Base-by-base conservation (phyloP, 2,329 filamentous ascomycete genomes). In the Talaromyces sp. region DNA sequence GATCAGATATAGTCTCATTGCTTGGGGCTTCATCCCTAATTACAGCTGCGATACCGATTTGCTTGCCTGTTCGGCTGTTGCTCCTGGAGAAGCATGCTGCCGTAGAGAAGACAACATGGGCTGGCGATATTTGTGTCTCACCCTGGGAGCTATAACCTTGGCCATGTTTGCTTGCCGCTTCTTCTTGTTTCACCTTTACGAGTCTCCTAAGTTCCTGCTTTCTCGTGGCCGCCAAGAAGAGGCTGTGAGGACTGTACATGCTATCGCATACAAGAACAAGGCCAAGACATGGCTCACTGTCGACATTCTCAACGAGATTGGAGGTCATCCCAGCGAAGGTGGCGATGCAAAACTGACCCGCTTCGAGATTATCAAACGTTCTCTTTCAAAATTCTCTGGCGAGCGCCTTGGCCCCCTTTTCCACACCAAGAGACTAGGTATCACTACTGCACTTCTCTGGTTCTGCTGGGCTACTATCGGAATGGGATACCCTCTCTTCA, bases 401-500 rank as follows among this genome's bases (percentile, higher is more conserved):
- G 84, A 88, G 52, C 87, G 88, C 16, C 82, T 94, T 68, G 82
- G 82, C 1, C 88, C 90, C 0, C 84, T 95, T 0, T 86, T 86
- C 73, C 73, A 73, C 43, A 80, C 78, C 63, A 80, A 77, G 73
- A 80, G 76, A 52, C 76, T 85, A 41, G 83, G 73, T 3, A 64
- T 82, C 9, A 82, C 81, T 11, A 86, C 83, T 33, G 66, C 76
- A 13, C 73, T 85, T 1, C 75, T 94, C 57, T 93, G 90, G 90
- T 90, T 93, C 76, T 88, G 87, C 74, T 96, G 92, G 92, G 84
- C 88, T 0, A 88, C 87, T 14, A 93, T 96, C 69, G 92, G 92
- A 66, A 90, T 96, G 87, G 91, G 88, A 2, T 96, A 94, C 72
- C 92, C 91, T 0, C 85, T 96, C 1, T 96, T 94, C 84, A 95